A percentile compares a stretch with the other conserved stretches of the same genome.
These are phyloP conservation scores for Verticillium tricorpus DNA, from an alignment of 2,329 filamentous ascomycete species.

Conservation along the genomic window DNA sequence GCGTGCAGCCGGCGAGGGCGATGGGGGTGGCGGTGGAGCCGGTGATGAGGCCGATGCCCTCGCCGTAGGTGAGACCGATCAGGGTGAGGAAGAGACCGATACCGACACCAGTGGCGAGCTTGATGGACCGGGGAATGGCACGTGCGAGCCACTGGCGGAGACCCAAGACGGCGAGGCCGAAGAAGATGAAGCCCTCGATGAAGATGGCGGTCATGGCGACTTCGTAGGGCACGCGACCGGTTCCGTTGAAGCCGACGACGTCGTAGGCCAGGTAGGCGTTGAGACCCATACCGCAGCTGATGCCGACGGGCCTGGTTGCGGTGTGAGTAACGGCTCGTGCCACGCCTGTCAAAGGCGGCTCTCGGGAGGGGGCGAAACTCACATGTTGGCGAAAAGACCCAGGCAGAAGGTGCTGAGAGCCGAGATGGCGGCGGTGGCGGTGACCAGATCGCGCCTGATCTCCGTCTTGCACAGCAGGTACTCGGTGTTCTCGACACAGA, in stretches of 20 bases:
- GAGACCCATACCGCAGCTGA: slow-evolving; percentile 51
- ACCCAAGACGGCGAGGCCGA: slow-evolving; percentile 72
- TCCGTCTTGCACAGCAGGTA: slow-evolving; percentile 61
- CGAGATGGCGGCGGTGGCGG: slow-evolving; percentile 78
- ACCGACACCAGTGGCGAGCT: slow-evolving; percentile 79
- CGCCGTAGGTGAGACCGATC: slow-evolving; percentile 72
- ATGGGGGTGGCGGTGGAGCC: slow-evolving; percentile 65
- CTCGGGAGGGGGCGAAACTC: slow-evolving; percentile 17
- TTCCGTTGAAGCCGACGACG: slow-evolving; percentile 68
- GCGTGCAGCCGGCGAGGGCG: slow-evolving; percentile 67
- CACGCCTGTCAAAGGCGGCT: no score
- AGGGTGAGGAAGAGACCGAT: slow-evolving; percentile 79
- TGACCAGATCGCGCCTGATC: slow-evolving; percentile 75
- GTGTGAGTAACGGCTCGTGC: neutral
- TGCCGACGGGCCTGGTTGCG: slow-evolving; percentile 26
- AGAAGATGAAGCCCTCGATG: slow-evolving; percentile 82
- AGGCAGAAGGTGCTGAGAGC: slow-evolving; percentile 77
- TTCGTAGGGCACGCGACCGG: slow-evolving; percentile 66
- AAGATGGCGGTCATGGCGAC: slow-evolving; percentile 83
- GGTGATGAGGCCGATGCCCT: slow-evolving; percentile 75
- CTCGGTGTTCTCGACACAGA: slow-evolving; percentile 48
- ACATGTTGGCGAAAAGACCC: slow-evolving; percentile 77
- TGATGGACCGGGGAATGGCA: slow-evolving; percentile 78
- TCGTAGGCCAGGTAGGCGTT: slow-evolving; percentile 87
- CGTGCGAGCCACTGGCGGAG: slow-evolving; percentile 85